Conservation (phyloP, 2,329 filamentous ascomycete genomes). For the Trichoderma cornu-damae region DNA sequence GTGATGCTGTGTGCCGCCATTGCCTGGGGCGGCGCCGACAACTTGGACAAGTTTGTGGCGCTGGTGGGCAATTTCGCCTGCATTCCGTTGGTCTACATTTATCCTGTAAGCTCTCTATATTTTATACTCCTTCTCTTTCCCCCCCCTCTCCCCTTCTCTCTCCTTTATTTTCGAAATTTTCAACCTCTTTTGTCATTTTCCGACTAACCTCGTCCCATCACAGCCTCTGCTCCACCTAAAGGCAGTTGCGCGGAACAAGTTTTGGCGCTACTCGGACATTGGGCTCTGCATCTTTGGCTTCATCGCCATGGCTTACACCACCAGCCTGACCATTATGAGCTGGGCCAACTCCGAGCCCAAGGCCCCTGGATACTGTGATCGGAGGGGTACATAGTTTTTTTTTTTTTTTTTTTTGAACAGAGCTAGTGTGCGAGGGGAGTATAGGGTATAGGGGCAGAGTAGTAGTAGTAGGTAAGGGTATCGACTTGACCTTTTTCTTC, state of each 20-base stretch:
- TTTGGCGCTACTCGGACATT: slow-evolving; percentile 69
- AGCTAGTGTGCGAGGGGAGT: not conserved
- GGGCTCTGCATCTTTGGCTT: slow-evolving; percentile 75
- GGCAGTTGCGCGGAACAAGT: slow-evolving; percentile 64
- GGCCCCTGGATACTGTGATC: slow-evolving; percentile 52
- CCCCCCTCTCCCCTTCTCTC: not conserved
- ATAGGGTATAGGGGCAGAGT: not conserved
- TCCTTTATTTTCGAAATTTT: too few species aligned
- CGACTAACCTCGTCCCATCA: slow-evolving; percentile 29
- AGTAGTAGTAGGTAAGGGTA: slow-evolving; percentile 2
- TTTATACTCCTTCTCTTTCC: not conserved
- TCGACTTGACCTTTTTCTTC: not conserved
- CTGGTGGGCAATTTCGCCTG: slow-evolving; percentile 97
- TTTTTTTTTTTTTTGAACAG: too few species aligned
- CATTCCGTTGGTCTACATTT: slow-evolving; percentile 94
- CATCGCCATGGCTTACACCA: slow-evolving; percentile 88
- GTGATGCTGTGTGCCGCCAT: slow-evolving; percentile 81
- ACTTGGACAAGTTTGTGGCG: slow-evolving; percentile 95
- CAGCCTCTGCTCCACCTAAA: slow-evolving; percentile 87
- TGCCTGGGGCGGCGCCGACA: slow-evolving; percentile 86
- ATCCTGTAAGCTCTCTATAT: slow-evolving; percentile 73
- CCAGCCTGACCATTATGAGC: slow-evolving; percentile 75
- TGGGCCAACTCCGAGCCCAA: slow-evolving; percentile 63
- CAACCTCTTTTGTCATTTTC: not conserved
- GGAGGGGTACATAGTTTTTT: slow-evolving; percentile 23